Conservation (phyloP, 2,329 filamentous ascomycete genomes). For the Aspergillus tamarii region DNA sequence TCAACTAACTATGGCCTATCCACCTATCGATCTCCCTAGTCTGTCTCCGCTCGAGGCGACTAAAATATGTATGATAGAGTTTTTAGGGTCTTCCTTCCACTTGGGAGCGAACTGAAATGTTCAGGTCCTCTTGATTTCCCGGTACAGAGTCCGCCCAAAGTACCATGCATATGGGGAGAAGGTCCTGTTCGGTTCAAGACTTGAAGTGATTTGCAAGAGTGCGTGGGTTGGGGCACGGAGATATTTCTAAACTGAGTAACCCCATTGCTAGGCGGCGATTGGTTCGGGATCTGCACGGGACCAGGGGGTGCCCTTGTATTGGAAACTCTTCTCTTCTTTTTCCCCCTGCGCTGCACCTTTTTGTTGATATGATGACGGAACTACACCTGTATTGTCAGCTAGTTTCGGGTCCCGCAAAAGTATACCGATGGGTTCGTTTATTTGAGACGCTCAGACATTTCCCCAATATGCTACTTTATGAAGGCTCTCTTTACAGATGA, state of each 20-base stretch:
- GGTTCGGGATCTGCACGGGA: constrained; percentile 2
- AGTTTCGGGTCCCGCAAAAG: not conserved
- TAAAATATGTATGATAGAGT: constrained; percentile 3
- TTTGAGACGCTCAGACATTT: not conserved
- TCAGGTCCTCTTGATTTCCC: constrained; percentile 8
- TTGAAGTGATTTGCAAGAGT: not conserved
- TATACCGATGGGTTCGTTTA: not conserved
- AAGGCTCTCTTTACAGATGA: not conserved
- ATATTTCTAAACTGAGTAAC: constrained; percentile 18
- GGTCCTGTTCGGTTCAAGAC: not conserved
- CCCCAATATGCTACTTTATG: not conserved
- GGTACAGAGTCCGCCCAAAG: constrained; percentile 10
- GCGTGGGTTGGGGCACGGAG: constrained; percentile 11
- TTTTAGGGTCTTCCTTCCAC: not conserved
- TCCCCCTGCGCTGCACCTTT: not conserved
- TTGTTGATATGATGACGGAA: not conserved
- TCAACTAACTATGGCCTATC: not conserved
- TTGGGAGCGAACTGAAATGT: not conserved
- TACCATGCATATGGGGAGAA: constrained; percentile 14
- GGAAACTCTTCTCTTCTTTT: not conserved
- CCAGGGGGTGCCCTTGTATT: constrained; percentile 1
- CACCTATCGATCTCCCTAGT: not conserved
- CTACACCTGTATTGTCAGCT: not conserved
- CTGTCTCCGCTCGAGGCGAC: not conserved
- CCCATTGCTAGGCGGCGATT: not conserved